These are phyloP conservation scores for Endothia cerciana DNA, from an alignment of 2,329 filamentous ascomycete species.

Conservation along the genomic window DNA sequence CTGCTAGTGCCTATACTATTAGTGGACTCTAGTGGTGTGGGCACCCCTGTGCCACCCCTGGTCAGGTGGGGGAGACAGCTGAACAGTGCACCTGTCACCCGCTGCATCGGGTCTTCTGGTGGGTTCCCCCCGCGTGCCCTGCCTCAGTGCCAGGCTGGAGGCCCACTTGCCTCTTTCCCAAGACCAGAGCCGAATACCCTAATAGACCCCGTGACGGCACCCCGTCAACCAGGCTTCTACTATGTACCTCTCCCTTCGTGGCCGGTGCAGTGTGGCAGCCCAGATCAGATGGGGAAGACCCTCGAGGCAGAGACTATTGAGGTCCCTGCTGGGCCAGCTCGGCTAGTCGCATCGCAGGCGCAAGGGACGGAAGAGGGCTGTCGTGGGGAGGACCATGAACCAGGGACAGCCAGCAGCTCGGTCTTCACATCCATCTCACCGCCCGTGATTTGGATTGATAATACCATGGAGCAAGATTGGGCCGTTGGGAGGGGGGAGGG, in stretches of 20 bases:
- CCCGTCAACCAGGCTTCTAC: not conserved
- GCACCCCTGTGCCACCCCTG: slow-evolving; percentile 9
- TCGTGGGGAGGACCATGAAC: not conserved
- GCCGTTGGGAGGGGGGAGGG: not conserved
- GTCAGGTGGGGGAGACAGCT: slow-evolving; percentile 25
- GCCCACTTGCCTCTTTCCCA: not conserved
- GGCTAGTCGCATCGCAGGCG: not conserved
- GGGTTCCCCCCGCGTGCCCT: not conserved
- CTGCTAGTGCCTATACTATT: not conserved
- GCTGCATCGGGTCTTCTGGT: slow-evolving; percentile 8
- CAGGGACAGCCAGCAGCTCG: too few relatives aligned
- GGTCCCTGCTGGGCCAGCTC: too few relatives aligned
- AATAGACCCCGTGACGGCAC: too few relatives aligned
- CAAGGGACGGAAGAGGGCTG: not conserved
- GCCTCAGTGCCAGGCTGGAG: not conserved
- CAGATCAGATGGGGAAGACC: not conserved
- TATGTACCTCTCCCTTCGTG: not conserved
- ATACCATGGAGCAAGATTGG: not conserved
- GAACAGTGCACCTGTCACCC: slow-evolving; percentile 27
- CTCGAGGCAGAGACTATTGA: too few relatives aligned
- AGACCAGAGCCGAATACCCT: too few relatives aligned
- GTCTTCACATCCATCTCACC: not conserved
- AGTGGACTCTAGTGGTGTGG: not conserved
- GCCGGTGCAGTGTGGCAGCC: not conserved
- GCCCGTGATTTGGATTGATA: not conserved